Conservation (phyloP, 805 yeast genomes). For the Metschnikowia cerradonensis region DNA sequence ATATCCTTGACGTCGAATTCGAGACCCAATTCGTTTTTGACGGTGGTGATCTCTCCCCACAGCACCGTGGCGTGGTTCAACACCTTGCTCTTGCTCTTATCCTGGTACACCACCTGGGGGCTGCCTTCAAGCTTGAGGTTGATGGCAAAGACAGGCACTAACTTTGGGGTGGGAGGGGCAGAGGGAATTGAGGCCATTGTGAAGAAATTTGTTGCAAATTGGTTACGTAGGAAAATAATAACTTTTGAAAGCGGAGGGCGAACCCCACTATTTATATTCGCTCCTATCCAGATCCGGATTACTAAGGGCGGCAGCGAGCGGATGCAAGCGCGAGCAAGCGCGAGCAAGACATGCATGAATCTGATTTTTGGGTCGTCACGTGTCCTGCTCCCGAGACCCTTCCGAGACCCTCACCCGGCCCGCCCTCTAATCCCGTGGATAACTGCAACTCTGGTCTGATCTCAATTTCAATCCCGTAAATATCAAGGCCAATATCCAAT, state of each 20-base stretch:
- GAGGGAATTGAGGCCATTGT: background rate
- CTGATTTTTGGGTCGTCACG: too few species aligned
- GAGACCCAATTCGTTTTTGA: conserved; percentile 28
- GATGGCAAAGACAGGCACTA: conserved; percentile 30
- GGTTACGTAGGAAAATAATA: too few species aligned
- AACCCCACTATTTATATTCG: background rate
- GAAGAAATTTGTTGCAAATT: background rate
- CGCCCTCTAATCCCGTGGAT: too few species aligned
- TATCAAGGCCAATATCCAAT: too few species aligned
- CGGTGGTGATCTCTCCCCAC: conserved; percentile 27
- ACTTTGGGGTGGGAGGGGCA: conserved; percentile 17
- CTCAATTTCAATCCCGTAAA: too few species aligned
- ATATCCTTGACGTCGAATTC: conserved; percentile 27
- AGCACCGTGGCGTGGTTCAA: conserved; percentile 21
- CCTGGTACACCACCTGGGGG: conserved; percentile 19
- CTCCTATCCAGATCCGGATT: background rate
- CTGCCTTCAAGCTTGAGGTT: conserved; percentile 24
- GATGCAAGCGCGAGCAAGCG: background rate
- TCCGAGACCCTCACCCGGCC: too few species aligned
- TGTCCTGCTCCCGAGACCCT: too few species aligned
- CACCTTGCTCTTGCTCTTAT: conserved; percentile 17
- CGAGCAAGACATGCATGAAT: background rate
- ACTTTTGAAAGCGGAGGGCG: background rate
- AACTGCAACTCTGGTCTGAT: too few species aligned
- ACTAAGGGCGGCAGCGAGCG: background rate